Evolutionary conservation across 805 yeast species (phyloP).

Genomic region (Nakazawaea sp.): DNA sequence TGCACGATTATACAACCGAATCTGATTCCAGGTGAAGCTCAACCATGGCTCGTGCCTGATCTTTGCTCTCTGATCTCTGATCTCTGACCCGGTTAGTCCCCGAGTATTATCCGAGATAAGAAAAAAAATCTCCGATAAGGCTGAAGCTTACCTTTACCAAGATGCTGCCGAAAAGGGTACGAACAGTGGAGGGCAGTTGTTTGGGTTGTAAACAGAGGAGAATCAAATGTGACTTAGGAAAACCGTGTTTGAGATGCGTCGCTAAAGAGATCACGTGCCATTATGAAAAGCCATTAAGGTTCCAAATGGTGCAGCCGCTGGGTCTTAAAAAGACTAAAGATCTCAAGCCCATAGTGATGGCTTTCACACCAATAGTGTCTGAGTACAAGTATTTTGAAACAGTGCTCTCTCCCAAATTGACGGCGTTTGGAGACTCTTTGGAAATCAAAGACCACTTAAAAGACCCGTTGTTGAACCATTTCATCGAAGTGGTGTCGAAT

Average conservation of each 20-base stretch:
- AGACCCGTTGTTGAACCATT: constrained; percentile 14
- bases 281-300: constrained; percentile 26
- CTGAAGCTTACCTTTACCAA: no score
- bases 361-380: no score
- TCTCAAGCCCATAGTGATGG: no score
- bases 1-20: no score
- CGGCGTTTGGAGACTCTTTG: constrained; percentile 15
- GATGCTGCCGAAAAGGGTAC: constrained; percentile 14
- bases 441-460: constrained; percentile 1
- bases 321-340: no score
- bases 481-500: constrained; percentile 16
- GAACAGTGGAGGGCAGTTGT: constrained; percentile 26
- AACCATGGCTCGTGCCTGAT: no score
- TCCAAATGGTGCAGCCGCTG: constrained; percentile 4
- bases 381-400: constrained; percentile 17
- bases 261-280: constrained; percentile 31
- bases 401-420: constrained; percentile 19
- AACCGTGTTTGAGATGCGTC: constrained; percentile 37
- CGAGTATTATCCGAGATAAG: no score
- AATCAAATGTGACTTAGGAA: constrained; percentile 38
- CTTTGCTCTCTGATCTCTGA: no score
- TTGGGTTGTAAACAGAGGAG: constrained; percentile 41
- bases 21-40: no score
- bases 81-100: no score
- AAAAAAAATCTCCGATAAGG: no score